A percentile compares a stretch with the other conserved stretches of the same genome.
These are phyloP conservation scores for Fraxinus paxiana DNA, from an alignment of 305 asterid genomes.

Conservation along the genomic window DNA sequence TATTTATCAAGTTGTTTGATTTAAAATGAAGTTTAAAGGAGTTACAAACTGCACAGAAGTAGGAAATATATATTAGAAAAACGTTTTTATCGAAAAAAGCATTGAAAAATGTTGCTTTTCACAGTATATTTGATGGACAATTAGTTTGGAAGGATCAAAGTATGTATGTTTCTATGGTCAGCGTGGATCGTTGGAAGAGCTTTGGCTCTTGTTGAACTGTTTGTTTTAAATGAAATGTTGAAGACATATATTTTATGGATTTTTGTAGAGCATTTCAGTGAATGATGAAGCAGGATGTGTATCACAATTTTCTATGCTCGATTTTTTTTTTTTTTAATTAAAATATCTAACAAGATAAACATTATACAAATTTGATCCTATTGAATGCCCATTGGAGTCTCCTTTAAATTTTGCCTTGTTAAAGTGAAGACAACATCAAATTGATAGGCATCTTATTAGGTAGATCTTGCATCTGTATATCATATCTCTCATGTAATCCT, in stretches of 20 bases:
- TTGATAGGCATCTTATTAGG: neutral
- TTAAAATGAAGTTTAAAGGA: conserved; percentile 9
- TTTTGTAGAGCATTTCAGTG: neutral
- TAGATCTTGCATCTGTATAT: conserved; percentile 1
- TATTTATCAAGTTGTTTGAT: neutral
- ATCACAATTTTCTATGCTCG: neutral
- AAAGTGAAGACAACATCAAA: neutral
- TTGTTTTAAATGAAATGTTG: neutral
- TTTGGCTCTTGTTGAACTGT: neutral
- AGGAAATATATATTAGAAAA: neutral
- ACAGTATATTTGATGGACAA: neutral
- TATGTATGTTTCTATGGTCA: neutral
- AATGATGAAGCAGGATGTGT: neutral
- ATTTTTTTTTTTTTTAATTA: neutral
- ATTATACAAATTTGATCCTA: neutral
- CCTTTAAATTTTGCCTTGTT: neutral
- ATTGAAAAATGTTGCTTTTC: conserved; percentile 1
- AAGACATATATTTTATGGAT: neutral
- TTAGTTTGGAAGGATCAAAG: neutral
- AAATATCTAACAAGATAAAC: neutral
- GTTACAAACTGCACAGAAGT: neutral
- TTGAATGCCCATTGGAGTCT: neutral
- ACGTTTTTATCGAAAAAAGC: neutral
- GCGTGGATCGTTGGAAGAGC: neutral
- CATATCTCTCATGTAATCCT: neutral